Evolutionary conservation across 345 rosid genomes (phyloP).

Genomic region (Rhodomyrtus tomentosa): DNA sequence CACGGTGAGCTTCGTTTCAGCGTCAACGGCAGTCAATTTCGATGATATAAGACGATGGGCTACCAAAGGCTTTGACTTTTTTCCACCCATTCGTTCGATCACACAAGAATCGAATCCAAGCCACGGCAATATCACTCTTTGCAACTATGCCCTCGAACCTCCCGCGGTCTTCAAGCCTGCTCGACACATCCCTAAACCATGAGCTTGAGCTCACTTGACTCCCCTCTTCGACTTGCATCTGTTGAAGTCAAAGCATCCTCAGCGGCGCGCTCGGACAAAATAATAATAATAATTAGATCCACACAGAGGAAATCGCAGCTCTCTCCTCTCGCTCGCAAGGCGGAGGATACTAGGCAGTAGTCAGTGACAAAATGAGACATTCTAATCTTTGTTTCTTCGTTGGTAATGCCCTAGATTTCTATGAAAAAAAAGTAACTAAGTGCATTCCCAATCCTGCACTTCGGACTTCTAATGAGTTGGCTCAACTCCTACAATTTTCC

Average conservation of each 20-base stretch:
- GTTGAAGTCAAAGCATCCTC: conserved; percentile 20
- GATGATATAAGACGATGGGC: neutral
- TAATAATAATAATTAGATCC: conserved; percentile 33
- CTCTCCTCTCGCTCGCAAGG: conserved; percentile 38
- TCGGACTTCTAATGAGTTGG: too few species aligned
- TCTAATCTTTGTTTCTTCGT: too few species aligned
- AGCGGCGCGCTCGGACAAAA: conserved; percentile 32
- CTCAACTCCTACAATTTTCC: too few species aligned
- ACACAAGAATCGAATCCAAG: conserved; percentile 31
- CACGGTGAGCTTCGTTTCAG: conserved; percentile 33
- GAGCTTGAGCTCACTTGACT: conserved; percentile 14
- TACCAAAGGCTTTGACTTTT: neutral
- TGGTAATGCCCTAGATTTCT: too few species aligned
- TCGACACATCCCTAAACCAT: conserved; percentile 27
- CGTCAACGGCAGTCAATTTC: conserved; percentile 36
- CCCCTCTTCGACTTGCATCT: neutral
- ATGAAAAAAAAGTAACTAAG: too few species aligned
- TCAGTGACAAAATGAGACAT: too few species aligned
- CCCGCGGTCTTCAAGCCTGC: conserved; percentile 20
- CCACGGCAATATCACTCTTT: conserved; percentile 10
- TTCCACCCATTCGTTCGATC: too few species aligned
- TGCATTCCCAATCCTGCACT: too few species aligned
- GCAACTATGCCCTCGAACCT: conserved; percentile 17
- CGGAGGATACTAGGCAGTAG: conserved; percentile 15
- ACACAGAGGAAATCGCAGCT: conserved; percentile 40